Evolutionary conservation across 2,329 filamentous ascomycete species (phyloP).

Genomic region (Talaromyces funiculosus): DNA sequence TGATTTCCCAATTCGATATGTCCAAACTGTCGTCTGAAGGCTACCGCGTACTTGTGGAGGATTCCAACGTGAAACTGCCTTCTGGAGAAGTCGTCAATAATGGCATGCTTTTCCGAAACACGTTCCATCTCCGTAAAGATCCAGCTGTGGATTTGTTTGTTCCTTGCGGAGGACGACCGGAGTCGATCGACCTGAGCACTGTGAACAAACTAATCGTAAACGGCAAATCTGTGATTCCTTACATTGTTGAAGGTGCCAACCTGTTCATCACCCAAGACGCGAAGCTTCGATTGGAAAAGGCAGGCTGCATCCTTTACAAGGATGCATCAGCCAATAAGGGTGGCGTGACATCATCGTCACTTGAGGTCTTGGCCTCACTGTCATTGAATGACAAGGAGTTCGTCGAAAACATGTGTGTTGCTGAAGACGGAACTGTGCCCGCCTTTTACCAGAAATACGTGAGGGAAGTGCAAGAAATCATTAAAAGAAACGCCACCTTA

Average conservation of each 20-base stretch:
- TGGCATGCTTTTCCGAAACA: constrained; percentile 94
- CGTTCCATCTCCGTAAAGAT: constrained; percentile 80
- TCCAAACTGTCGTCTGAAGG: constrained; percentile 81
- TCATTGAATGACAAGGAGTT: constrained; percentile 90
- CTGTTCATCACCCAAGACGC: constrained; percentile 98
- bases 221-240: constrained; percentile 80
- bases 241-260: constrained; percentile 96
- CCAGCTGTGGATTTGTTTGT: constrained; percentile 83
- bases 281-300: constrained; percentile 88
- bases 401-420: constrained; percentile 86
- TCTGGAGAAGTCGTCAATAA: constrained; percentile 82
- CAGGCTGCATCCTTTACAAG: constrained; percentile 94
- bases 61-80: constrained; percentile 81
- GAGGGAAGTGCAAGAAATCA: constrained; percentile 81
- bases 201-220: constrained; percentile 84
- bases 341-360: constrained; percentile 92
- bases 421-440: constrained; percentile 69
- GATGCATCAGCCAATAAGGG: constrained; percentile 98
- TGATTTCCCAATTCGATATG: constrained; percentile 82
- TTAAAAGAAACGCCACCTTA: constrained; percentile 81
- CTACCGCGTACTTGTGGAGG: constrained; percentile 88
- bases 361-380: constrained; percentile 89
- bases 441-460: constrained; percentile 93
- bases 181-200: constrained; percentile 88
- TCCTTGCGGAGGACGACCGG: constrained; percentile 90